phyloP scores from a whole-genome alignment of 495 filamentous ascomycete genomes.

The Glarea lozoyensis region DNA sequence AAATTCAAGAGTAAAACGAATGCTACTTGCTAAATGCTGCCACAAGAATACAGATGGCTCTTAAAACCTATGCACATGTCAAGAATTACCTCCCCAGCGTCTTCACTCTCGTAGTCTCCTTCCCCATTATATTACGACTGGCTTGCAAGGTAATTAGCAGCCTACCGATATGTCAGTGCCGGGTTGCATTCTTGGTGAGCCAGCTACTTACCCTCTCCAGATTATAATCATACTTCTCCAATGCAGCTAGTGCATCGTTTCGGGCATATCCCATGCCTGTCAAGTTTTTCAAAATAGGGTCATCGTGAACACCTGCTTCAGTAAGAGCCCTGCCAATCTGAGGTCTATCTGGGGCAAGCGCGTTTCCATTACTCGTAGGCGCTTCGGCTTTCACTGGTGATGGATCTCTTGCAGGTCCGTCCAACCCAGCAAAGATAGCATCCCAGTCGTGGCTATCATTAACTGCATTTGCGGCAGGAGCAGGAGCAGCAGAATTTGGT shows the following conservation, averaged over 20 bases:
- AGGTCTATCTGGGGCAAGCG: conserved; percentile 12
- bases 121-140: conserved; percentile 11
- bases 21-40: too few relatives aligned
- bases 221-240: conserved; percentile 95
- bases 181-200: too few relatives aligned
- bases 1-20: neutral
- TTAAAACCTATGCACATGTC: too few relatives aligned
- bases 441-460: conserved; percentile 77
- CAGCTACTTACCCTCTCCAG: conserved; percentile 70
- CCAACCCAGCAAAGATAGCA: conserved; percentile 78
- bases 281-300: conserved; percentile 82
- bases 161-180: too few relatives aligned
- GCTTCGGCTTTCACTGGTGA: neutral
- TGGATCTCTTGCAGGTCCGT: conserved; percentile 23
- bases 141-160: conserved; percentile 23
- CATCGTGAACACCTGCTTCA: conserved; percentile 71
- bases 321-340: conserved; percentile 58
- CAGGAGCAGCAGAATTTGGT: neutral
- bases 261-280: conserved; percentile 87
- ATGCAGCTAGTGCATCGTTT: conserved; percentile 64
- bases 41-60: too few relatives aligned
- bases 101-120: too few relatives aligned
- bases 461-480: conserved; percentile 23
- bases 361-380: conserved; percentile 10
- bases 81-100: too few relatives aligned